Conservation (phyloP, 768 basidiomycete genomes). For the Russula brevipes region DNA sequence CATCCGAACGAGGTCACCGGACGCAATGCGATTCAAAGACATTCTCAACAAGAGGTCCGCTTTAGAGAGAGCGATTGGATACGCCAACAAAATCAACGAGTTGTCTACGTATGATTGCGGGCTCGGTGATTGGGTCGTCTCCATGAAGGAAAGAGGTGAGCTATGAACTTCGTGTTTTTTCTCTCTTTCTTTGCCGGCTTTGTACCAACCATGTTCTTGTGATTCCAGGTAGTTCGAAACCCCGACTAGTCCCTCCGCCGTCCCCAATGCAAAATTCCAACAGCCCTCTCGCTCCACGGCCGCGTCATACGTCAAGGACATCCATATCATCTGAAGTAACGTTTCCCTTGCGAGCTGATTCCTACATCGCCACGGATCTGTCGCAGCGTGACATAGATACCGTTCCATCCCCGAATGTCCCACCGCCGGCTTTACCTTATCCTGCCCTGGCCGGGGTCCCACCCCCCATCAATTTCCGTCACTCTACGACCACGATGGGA, state of each 20-base stretch:
- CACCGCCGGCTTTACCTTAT: slow-evolving; percentile 61
- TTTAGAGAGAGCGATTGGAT: slow-evolving; percentile 64
- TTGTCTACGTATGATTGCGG: slow-evolving; percentile 71
- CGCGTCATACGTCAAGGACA: slow-evolving; percentile 62
- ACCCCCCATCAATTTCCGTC: slow-evolving; percentile 10
- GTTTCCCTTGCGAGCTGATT: slow-evolving; percentile 76
- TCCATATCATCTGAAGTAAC: slow-evolving; percentile 73
- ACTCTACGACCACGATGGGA: slow-evolving; percentile 9
- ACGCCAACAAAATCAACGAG: slow-evolving; percentile 81
- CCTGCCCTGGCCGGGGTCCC: slow-evolving; percentile 53
- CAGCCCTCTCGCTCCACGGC: slow-evolving; percentile 35
- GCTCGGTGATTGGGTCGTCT: slow-evolving; percentile 66
- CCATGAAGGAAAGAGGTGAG: slow-evolving; percentile 53
- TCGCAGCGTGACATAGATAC: slow-evolving; percentile 39
- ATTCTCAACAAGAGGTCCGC: slow-evolving; percentile 50
- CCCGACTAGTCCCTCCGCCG: slow-evolving; percentile 4
- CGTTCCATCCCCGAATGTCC: slow-evolving; percentile 47
- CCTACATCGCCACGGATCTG: slow-evolving; percentile 72
- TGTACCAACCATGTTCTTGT: slow-evolving; percentile 1
- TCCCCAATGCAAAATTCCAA: not conserved
- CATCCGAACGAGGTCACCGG: slow-evolving; percentile 45
- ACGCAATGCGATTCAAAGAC: slow-evolving; percentile 69
- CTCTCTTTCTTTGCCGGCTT: not conserved
- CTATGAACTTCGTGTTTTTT: slow-evolving; percentile 17
- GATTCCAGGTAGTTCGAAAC: slow-evolving; percentile 18